Base-by-base conservation (phyloP, 768 basidiomycete species). In the Boletus vinaceobasis region DNA sequence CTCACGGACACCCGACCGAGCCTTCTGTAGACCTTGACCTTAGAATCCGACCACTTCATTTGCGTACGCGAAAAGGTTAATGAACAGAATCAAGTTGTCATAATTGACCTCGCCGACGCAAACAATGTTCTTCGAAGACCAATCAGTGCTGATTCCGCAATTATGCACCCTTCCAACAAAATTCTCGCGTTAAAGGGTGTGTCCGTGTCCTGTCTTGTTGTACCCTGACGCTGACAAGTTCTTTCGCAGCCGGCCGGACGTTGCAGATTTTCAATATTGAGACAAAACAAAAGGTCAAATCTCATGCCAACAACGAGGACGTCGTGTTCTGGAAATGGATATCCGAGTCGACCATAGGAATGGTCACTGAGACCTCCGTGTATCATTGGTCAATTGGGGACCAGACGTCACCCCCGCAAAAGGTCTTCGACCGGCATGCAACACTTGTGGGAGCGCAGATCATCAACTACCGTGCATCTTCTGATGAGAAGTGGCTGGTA, bases 261-360 rank as follows among this genome's bases (percentile, higher is more conserved):
- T 82, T 99, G 27, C 97, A 99, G 73, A 85, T 98, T 58, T 99
- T 98, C 79, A 96, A 98, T 73, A 92, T 99, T 61, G 95, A 96
- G 62, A 88, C 90, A 10, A 98, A 98, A 78, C 87, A 90, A 70
- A 98, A 98, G 78, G 91, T 99, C 73, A 96, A 96, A 68, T 91
- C 95, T 27, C 93, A 98, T 69, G 77, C 86, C 56, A 97, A 87
- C 77, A 88, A 84, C 68, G 94, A 98, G 68, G 96, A 99, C 68
- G 80, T 97, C 49, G 86, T 93, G 26, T 99, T 97, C 75, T 99
- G 97, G 97, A 98, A 97, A 71, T 99, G 97, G 97, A 85, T 98
- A 37, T 89, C 87, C 44, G 88, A 93, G 58, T 83, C 85, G 17
- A 89, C 89, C 29, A 87, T 99, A 58, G 97, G 97, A 65, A 82